phyloP scores from a whole-genome alignment of 345 rosid genomes.

The Punica granatum region DNA sequence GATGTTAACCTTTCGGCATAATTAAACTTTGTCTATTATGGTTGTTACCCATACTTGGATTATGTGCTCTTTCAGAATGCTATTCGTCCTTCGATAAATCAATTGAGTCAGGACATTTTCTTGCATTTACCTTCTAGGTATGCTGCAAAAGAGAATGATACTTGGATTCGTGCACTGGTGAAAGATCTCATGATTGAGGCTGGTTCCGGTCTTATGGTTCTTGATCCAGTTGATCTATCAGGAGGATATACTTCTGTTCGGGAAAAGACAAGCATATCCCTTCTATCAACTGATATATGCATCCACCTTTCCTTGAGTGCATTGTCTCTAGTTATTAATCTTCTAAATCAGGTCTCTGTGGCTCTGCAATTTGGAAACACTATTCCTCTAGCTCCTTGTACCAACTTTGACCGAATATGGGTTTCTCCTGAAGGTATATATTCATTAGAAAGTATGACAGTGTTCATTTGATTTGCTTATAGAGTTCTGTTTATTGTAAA shows the following conservation, averaged over 20 bases:
- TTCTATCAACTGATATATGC: constrained; percentile 75
- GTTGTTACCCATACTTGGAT: background rate
- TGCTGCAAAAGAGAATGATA: constrained; percentile 92
- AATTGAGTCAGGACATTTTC: background rate
- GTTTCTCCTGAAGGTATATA: constrained; percentile 75
- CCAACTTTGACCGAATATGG: constrained; percentile 79
- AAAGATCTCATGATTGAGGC: constrained; percentile 85
- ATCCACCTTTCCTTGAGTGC: constrained; percentile 84
- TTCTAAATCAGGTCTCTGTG: constrained; percentile 67
- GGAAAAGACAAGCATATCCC: constrained; percentile 83
- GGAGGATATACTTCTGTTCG: constrained; percentile 87
- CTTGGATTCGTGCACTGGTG: constrained; percentile 78
- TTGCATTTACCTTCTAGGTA: constrained; percentile 7
- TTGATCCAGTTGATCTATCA: constrained; percentile 85
- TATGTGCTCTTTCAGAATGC: background rate
- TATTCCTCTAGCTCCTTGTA: constrained; percentile 74
- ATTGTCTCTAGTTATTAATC: constrained; percentile 75
- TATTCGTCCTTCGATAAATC: background rate
- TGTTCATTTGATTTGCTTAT: background rate
- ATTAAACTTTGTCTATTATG: background rate
- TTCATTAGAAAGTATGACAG: background rate
- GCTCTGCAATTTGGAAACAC: constrained; percentile 92
- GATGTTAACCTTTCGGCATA: background rate
- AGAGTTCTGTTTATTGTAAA: background rate
- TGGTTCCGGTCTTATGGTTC: constrained; percentile 92